Conservation (phyloP, 192 early-diverging fungal genomes). For the Chytriomyces hyalinus region DNA sequence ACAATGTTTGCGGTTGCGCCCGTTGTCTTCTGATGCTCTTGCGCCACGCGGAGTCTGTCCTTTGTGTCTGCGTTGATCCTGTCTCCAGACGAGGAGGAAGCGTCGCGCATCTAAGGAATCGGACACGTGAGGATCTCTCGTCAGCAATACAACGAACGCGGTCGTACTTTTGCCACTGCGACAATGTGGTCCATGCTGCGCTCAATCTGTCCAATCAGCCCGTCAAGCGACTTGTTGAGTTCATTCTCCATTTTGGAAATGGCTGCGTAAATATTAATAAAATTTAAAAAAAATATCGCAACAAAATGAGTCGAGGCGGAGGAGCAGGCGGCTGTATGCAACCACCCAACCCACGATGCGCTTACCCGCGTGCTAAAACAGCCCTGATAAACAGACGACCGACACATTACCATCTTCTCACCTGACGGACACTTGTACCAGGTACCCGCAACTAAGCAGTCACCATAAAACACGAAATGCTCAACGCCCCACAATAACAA, state of each 20-base stretch:
- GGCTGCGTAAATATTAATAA: background rate
- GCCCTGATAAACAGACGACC: conserved; percentile 69
- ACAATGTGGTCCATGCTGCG: conserved; percentile 4
- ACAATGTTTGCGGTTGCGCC: conserved; percentile 50
- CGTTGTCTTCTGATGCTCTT: conserved; percentile 44
- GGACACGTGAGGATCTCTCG: no score
- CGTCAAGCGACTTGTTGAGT: conserved; percentile 13
- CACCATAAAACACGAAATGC: conserved; percentile 51
- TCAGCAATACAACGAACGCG: no score
- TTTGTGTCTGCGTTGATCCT: conserved; percentile 25
- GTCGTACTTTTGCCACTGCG: background rate
- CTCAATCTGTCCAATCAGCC: conserved; percentile 1
- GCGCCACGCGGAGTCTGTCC: conserved; percentile 43
- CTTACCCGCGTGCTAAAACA: background rate
- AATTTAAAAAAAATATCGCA: background rate
- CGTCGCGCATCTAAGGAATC: no score
- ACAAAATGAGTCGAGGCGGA: background rate
- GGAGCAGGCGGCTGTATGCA: background rate
- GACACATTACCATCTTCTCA: conserved; percentile 99
- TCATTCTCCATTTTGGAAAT: conserved; percentile 18
- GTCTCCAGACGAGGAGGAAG: background rate
- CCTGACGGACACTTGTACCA: conserved; percentile 99
- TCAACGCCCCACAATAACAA: background rate
- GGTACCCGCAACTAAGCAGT: conserved; percentile 65
- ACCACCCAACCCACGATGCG: background rate